Evolutionary conservation across 768 basidiomycete species (phyloP), one percentile per base, ranked within the genome.

Genomic region (Termitomyces sp.): DNA sequence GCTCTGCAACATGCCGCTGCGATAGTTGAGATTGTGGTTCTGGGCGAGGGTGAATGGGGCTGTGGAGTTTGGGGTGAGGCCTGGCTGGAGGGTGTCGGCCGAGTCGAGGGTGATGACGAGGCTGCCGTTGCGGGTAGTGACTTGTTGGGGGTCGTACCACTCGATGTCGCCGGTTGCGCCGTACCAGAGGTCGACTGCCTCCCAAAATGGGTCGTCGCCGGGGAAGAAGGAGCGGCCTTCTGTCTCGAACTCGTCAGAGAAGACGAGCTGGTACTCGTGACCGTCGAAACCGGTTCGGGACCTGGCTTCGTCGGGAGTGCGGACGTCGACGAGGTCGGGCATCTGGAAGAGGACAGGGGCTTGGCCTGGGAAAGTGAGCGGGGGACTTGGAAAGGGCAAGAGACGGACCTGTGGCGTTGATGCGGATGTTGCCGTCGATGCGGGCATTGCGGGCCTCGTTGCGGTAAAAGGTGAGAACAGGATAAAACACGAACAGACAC

Each of bases 401-500:
- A 16, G 16, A 36, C 34, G 5, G 13, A 36, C 34, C 74, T 2
- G 74, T 87, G 3, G 70, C 73, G 69, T 92, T 93, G 62, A 88
- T 82, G 31, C 74, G 72, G 5, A 84, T 79, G 63, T 88, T 90
- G 10, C 86, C 80, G 53, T 82, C 81, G 53, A 87, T 83, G 5
- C 76, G 74, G 37, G 65, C 48, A 55, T 76, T 77, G 42, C 69
- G 67, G 1, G 67, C 63, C 26, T 70, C 65, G 53, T 77, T 66
- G 3, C 69, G 64, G 65, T 80, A 81, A 58, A 81, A 87, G 0
- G 69, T 69, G 46, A 78, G 51, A 32, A 96, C 81, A 3, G 95
- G 94, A 67, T 91, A 95, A 5, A 86, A 83, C 51, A 91, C 83
- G 70, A 96, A 97, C 8, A 97, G 80, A 37, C 71, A 71, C 54